Evolutionary conservation across 1,139 yeast genomes (phyloP).

Genomic region (Hemisphaericaspora lyxosophila): DNA sequence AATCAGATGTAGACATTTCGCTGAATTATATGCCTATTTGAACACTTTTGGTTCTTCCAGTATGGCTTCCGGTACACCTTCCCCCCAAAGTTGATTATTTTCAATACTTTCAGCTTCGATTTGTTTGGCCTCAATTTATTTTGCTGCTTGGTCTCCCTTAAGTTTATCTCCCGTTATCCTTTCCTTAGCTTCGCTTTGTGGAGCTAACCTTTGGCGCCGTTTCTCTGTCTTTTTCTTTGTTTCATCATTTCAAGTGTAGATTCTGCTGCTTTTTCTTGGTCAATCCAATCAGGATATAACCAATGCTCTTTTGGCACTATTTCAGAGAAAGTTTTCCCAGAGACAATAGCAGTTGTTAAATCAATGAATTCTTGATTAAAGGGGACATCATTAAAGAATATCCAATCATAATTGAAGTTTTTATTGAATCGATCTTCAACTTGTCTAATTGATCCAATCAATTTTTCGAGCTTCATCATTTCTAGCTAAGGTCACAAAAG

Average conservation of each 20-base stretch:
- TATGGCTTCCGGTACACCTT: too few species aligned
- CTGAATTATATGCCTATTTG: too few species aligned
- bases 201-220: too few species aligned
- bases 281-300: slow-evolving; percentile 74
- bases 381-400: slow-evolving; percentile 66
- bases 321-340: slow-evolving; percentile 66
- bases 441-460: slow-evolving; percentile 63
- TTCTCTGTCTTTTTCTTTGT: too few species aligned
- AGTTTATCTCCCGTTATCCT: too few species aligned
- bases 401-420: slow-evolving; percentile 75
- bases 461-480: slow-evolving; percentile 65
- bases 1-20: too few species aligned
- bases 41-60: too few species aligned
- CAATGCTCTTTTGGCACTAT: slow-evolving; percentile 64
- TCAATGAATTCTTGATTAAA: slow-evolving; percentile 58
- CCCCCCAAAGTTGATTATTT: too few species aligned
- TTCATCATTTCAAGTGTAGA: slow-evolving; percentile 46
- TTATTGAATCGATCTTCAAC: slow-evolving; percentile 73
- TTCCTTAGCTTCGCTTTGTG: too few species aligned
- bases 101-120: too few species aligned
- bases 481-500: slow-evolving; percentile 59
- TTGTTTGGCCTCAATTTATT: too few species aligned
- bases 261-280: slow-evolving; percentile 52
- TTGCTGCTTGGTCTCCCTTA: too few species aligned
- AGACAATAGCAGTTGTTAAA: slow-evolving; percentile 45